Conservation (phyloP, 208 protist genomes). For the Leishmania gerbilli region DNA sequence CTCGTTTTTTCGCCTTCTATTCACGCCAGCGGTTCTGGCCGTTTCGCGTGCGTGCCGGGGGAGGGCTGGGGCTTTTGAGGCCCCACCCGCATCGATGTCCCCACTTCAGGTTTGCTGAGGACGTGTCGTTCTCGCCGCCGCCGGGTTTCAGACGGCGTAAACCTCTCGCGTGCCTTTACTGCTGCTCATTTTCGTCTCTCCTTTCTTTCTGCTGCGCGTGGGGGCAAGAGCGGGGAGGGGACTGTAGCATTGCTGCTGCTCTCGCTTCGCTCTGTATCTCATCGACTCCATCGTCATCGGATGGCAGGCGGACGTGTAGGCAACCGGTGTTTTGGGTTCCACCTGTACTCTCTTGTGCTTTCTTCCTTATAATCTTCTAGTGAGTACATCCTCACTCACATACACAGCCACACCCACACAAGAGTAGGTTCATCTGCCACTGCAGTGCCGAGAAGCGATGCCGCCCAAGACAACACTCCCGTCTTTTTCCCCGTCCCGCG, state of each 20-base stretch:
- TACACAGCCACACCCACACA: not conserved
- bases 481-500: slow-evolving; percentile 1
- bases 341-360: not conserved
- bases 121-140: not conserved
- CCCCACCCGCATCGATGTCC: not conserved
- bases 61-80: not conserved
- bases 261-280: not conserved
- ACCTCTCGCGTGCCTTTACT: not conserved
- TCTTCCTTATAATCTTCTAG: not conserved
- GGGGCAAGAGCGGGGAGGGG: not conserved
- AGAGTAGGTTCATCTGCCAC: not conserved
- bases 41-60: not conserved
- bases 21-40: not conserved
- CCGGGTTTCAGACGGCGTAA: not conserved
- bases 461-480: slow-evolving; percentile 7
- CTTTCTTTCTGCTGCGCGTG: not conserved
- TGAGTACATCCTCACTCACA: not conserved
- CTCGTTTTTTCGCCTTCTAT: too few relatives aligned
- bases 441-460: not conserved
- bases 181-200: not conserved
- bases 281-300: not conserved
- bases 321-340: not conserved
- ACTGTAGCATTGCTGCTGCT: not conserved
- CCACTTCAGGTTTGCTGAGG: not conserved
- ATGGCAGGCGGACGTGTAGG: not conserved